phyloP scores from a whole-genome alignment of 192 early-diverging fungal genomes.

The Phlyctochytrium planicorne region DNA sequence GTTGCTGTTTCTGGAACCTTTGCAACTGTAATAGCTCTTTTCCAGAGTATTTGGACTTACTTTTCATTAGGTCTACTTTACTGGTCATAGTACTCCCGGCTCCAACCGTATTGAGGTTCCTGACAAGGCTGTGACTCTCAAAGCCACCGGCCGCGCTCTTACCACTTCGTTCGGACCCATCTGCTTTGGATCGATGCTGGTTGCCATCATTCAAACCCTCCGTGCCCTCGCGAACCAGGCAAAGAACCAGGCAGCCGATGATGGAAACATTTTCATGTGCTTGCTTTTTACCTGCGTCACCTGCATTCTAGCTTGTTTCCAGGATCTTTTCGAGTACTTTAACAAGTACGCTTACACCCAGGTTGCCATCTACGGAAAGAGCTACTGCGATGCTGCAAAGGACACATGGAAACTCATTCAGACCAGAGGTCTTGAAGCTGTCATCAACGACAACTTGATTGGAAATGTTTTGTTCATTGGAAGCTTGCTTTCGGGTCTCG shows the following conservation, averaged over 20 bases:
- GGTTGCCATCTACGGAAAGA: conserved; percentile 54
- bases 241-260: conserved; percentile 30
- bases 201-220: conserved; percentile 64
- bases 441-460: conserved; percentile 86
- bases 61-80: conserved; percentile 71
- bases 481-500: conserved; percentile 54
- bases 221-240: conserved; percentile 61
- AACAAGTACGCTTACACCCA: conserved; percentile 87
- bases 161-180: conserved; percentile 81
- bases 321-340: conserved; percentile 73
- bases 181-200: conserved; percentile 71
- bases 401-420: conserved; percentile 88
- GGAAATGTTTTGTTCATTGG: conserved; percentile 86
- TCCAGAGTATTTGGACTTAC: too few species aligned
- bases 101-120: conserved; percentile 55
- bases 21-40: conserved; percentile 54
- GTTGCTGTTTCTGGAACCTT: conserved; percentile 78
- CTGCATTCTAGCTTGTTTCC: conserved; percentile 69
- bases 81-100: conserved; percentile 47
- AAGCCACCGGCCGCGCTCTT: conserved; percentile 68
- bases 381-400: conserved; percentile 53
- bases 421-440: conserved; percentile 49
- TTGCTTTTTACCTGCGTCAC: conserved; percentile 72
- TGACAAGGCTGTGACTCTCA: conserved; percentile 52
- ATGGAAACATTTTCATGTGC: conserved; percentile 45